Conservation (phyloP, 352 stramenopile genomes). For the Achlya hypogyna region DNA sequence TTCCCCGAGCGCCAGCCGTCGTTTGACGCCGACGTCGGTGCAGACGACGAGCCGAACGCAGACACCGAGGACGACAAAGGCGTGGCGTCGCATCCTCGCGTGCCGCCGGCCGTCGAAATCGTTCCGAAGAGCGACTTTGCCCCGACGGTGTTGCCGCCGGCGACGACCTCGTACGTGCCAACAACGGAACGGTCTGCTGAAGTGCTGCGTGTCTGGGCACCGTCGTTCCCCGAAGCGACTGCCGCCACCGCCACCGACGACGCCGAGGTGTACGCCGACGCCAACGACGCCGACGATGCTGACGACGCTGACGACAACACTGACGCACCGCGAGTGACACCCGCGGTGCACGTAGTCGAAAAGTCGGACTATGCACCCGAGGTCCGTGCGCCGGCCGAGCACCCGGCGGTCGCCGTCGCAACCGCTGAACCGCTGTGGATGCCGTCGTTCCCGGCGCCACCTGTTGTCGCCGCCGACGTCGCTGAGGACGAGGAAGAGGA, state of each 20-base stretch:
- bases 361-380: too few relatives aligned
- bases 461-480: background rate
- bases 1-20: constrained; percentile 18
- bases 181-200: too few relatives aligned
- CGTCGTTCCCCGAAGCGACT: too few relatives aligned
- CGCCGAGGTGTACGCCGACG: too few relatives aligned
- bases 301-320: too few relatives aligned
- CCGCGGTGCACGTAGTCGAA: too few relatives aligned
- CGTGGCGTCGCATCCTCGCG: constrained; percentile 22
- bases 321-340: too few relatives aligned
- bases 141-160: background rate
- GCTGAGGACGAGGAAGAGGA: constrained; percentile 47
- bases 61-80: constrained; percentile 75
- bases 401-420: background rate
- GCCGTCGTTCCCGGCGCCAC: constrained; percentile 34
- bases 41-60: constrained; percentile 40
- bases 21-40: constrained; percentile 18
- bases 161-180: background rate
- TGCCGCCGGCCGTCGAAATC: background rate
- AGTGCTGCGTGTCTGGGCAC: too few relatives aligned
- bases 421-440: background rate
- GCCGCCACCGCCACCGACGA: too few relatives aligned
- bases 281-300: too few relatives aligned
- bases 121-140: background rate
- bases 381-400: background rate